Conservation (phyloP, 148 eudicot species). For the Fagopyrum tataricum region DNA sequence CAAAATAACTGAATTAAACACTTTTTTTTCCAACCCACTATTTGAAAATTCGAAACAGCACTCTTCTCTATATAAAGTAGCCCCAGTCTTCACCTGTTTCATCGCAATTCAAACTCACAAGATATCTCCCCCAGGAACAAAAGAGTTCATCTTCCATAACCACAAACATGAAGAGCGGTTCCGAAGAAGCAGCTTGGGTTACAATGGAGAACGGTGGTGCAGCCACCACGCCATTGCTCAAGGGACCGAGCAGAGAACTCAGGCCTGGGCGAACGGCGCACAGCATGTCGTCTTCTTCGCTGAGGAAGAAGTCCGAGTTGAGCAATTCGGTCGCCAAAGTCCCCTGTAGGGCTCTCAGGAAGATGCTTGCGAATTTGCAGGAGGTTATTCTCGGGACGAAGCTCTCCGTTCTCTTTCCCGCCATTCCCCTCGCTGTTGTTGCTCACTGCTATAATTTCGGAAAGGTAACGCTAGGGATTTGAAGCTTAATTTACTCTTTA, state of each 20-base stretch:
- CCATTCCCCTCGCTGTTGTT: conserved; percentile 41
- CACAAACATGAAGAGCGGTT: not conserved
- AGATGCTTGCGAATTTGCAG: conserved; percentile 34
- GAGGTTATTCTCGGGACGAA: conserved; percentile 60
- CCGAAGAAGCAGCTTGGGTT: conserved; percentile 7
- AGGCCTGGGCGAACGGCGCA: conserved; percentile 43
- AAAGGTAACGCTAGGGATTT: conserved; percentile 3
- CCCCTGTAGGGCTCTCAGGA: conserved; percentile 17
- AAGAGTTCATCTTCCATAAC: not conserved
- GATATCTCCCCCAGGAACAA: too few species aligned
- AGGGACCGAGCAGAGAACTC: conserved; percentile 14
- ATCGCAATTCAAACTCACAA: not conserved
- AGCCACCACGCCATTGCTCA: not conserved
- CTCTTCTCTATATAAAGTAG: not conserved
- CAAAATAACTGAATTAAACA: not conserved
- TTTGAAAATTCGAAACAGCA: not conserved
- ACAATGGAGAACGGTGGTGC: conserved; percentile 1
- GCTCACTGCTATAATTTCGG: conserved; percentile 26
- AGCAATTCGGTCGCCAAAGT: conserved; percentile 30
- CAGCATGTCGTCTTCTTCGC: conserved; percentile 44
- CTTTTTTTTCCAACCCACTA: not conserved
- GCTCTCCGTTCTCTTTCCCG: conserved; percentile 40
- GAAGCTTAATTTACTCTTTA: not conserved
- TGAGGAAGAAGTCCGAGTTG: conserved; percentile 42
- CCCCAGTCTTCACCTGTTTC: not conserved